Evolutionary conservation across 192 early-diverging fungal genomes (phyloP).

Genomic region (Pilaira anomala): DNA sequence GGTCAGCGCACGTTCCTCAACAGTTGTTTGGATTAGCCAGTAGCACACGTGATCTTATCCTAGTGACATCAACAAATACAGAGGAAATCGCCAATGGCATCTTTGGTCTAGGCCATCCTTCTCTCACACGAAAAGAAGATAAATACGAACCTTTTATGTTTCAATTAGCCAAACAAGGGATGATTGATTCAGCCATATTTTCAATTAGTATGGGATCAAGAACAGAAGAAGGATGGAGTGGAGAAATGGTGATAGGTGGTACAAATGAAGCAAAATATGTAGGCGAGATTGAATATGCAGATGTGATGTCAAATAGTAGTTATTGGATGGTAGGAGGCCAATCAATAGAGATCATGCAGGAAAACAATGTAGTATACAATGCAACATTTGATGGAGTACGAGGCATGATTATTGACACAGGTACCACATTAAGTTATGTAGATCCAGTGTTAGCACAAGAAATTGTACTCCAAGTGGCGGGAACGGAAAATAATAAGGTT

Average conservation of each 20-base stretch:
- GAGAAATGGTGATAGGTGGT: constrained; percentile 44
- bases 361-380: background rate
- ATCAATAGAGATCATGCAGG: constrained; percentile 1
- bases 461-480: constrained; percentile 1
- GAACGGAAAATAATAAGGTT: background rate
- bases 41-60: constrained; percentile 8
- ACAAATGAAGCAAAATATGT: constrained; percentile 35
- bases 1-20: background rate
- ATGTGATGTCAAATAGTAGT: constrained; percentile 7
- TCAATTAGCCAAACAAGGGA: constrained; percentile 3
- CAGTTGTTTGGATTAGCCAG: constrained; percentile 30
- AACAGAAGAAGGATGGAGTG: constrained; percentile 16
- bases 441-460: constrained; percentile 7
- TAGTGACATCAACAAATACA: background rate
- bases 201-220: constrained; percentile 16
- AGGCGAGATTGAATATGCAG: constrained; percentile 41
- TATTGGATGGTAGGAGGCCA: constrained; percentile 31
- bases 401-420: constrained; percentile 29
- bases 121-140: background rate
- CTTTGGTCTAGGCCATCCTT: constrained; percentile 25
- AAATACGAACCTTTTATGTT: constrained; percentile 27
- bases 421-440: constrained; percentile 29
- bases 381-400: background rate
- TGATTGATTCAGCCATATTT: constrained; percentile 19
- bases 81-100: constrained; percentile 22